These are phyloP conservation scores for Macrolepiota dolichaula DNA, from an alignment of 768 basidiomycete species.

Conservation along the genomic window DNA sequence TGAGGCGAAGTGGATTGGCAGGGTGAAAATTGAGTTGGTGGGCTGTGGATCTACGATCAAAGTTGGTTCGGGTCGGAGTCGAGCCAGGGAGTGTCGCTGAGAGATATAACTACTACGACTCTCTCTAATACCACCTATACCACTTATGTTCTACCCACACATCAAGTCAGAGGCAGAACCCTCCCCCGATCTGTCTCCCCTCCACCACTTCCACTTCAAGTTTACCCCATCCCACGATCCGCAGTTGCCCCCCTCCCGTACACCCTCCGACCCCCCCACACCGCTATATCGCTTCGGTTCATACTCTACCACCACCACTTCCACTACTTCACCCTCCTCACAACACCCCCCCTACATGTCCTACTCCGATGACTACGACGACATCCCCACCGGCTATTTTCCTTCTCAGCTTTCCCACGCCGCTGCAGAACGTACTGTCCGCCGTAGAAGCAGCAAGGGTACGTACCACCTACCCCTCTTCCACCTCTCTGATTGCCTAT, in stretches of 20 bases:
- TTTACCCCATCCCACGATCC: constrained; percentile 27
- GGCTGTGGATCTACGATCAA: constrained; percentile 6
- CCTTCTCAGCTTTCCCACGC: constrained; percentile 46
- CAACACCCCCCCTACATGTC: constrained; percentile 28
- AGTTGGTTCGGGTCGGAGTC: constrained; percentile 8
- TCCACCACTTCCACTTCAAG: constrained; percentile 34
- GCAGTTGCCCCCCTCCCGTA: constrained; percentile 23
- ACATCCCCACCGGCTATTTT: constrained; percentile 19
- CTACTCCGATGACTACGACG: constrained; percentile 64
- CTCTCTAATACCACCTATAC: too few relatives aligned
- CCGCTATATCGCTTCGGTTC: constrained; percentile 33
- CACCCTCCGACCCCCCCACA: constrained; percentile 26
- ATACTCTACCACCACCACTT: constrained; percentile 7
- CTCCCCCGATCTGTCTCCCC: constrained; percentile 40
- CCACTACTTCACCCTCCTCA: constrained; percentile 18
- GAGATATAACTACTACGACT: constrained; percentile 6
- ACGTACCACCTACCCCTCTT: constrained; percentile 14
- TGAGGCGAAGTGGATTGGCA: not conserved
- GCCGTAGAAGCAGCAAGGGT: constrained; percentile 80
- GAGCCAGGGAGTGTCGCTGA: constrained; percentile 3
- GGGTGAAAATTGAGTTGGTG: constrained; percentile 9
- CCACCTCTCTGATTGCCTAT: constrained; percentile 4
- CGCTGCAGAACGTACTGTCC: constrained; percentile 47
- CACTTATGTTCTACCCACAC: constrained; percentile 21
- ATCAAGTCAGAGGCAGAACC: constrained; percentile 42